Evolutionary conservation across 257 asterid species (phyloP).

Genomic region (Nicotiana sylvestris): DNA sequence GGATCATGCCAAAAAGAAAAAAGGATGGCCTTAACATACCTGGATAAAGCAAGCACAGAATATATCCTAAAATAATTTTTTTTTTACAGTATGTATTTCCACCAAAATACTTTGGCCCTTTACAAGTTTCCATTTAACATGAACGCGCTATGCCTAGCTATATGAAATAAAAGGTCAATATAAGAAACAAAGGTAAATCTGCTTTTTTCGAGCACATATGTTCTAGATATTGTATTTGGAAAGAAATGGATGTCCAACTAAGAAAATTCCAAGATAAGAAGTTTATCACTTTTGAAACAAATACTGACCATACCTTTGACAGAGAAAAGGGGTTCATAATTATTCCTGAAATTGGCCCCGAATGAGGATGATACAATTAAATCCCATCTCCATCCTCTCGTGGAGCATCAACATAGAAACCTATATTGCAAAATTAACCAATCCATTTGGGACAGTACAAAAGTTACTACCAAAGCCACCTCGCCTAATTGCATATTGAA

Average conservation of each 20-base stretch:
- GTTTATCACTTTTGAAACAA: background rate
- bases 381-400: conserved; percentile 63
- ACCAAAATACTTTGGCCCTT: too few relatives aligned
- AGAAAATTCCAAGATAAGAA: background rate
- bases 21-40: too few relatives aligned
- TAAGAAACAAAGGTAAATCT: background rate
- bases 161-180: background rate
- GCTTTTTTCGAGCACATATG: background rate
- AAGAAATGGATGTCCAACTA: background rate
- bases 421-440: conserved; percentile 51
- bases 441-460: too few relatives aligned
- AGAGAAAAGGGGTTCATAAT: conserved; percentile 50
- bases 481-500: too few relatives aligned
- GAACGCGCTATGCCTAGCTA: too few relatives aligned
- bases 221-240: background rate
- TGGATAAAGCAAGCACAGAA: too few relatives aligned
- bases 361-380: conserved; percentile 63
- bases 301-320: conserved; percentile 46
- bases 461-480: too few relatives aligned
- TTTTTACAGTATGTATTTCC: too few relatives aligned
- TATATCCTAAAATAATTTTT: too few relatives aligned
- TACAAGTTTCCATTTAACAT: too few relatives aligned
- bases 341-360: conserved; percentile 78
- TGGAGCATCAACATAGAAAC: conserved; percentile 60
- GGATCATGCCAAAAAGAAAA: too few relatives aligned